Base-by-base conservation (phyloP, 2,329 filamentous ascomycete species). In the Fusarium praegraminearum region DNA sequence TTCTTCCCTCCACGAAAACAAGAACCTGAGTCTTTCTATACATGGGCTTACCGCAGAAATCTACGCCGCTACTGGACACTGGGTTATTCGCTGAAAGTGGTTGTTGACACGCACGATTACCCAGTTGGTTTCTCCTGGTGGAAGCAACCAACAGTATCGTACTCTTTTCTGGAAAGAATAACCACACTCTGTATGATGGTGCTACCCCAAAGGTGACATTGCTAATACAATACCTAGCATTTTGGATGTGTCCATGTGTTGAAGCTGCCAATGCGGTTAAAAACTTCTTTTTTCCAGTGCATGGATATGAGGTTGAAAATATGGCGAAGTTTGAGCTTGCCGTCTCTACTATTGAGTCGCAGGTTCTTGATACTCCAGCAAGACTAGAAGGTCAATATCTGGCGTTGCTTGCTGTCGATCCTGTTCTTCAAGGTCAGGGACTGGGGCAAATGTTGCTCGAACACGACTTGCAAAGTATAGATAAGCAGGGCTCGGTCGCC, bases 11-110 rank as follows among this genome's bases (percentile, higher is more conserved):
- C 40, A 0, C 24, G 46, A 28, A 46, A 33, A 13, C 28, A 43
- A 1, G 47, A 62, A 5, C 47, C 60, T 2, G n/a, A 22, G 2
- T 55, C 60, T 1, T 62, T 62, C 11, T 55, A 47, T 12, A 47
- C 28, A 0, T 62, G 57, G 57, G 36, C 46, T 20, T 46, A 41
- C 16, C 41, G 60, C 10, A 53, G 57, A 33, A 47, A 47, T 30
- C 60, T 55, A n/a, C 32, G 41, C 15, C 57, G 60, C 2, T 62
- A 62, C 4, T 62, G 60, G 57, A 62, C 40, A 4, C 46, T 38
- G 4, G 57, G 60, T 4, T 55, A 62, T 20, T 62, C 47, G 3
- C 47, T 62, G 7, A 62, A 35, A 9, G 57, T 62, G 13, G 22
- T 53, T 2, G 46, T 46, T 9, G 57, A 62, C n/a, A 26, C 24